Evolutionary conservation across 306 rosid genomes (phyloP).

Genomic region (Pterocarpus macrocarpus): DNA sequence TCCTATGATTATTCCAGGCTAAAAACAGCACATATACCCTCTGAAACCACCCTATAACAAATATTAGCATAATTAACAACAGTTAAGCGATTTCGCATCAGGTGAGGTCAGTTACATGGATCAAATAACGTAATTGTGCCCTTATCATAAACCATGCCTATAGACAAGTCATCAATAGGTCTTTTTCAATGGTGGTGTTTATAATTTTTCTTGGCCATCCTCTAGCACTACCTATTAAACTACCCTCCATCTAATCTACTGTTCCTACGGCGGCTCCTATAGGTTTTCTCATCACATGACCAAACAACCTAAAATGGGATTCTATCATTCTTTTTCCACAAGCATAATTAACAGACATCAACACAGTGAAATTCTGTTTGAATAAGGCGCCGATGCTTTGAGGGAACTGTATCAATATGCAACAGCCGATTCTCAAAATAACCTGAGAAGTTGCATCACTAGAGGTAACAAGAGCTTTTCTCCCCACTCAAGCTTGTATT

Average conservation of each 20-base stretch:
- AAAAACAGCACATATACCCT: slow-evolving; percentile 17
- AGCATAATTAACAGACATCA: slow-evolving; percentile 13
- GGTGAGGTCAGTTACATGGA: too few relatives aligned
- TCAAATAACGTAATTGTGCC: too few relatives aligned
- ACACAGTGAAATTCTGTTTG: slow-evolving; percentile 12
- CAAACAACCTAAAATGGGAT: too few relatives aligned
- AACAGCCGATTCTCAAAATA: slow-evolving; percentile 19
- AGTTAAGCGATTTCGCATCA: too few relatives aligned
- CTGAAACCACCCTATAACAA: slow-evolving; percentile 4
- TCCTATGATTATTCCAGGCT: neutral
- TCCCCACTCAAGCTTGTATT: neutral
- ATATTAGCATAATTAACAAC: slow-evolving; percentile 17
- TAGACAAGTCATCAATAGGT: too few relatives aligned
- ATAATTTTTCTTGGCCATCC: too few relatives aligned
- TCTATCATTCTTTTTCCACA: neutral
- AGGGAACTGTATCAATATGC: slow-evolving; percentile 24
- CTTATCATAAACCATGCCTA: too few relatives aligned
- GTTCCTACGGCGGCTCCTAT: too few relatives aligned
- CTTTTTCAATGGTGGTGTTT: too few relatives aligned
- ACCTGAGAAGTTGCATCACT: slow-evolving; percentile 9
- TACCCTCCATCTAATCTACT: too few relatives aligned
- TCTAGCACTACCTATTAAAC: too few relatives aligned
- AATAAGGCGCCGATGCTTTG: slow-evolving; percentile 33
- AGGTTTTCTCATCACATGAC: too few relatives aligned
- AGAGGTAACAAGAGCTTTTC: slow-evolving; percentile 6